Percentiles rank a stretch among this genome's conserved stretches.
Evolutionary conservation across 768 basidiomycete species (phyloP).

Genomic region (Zangia roseola): DNA sequence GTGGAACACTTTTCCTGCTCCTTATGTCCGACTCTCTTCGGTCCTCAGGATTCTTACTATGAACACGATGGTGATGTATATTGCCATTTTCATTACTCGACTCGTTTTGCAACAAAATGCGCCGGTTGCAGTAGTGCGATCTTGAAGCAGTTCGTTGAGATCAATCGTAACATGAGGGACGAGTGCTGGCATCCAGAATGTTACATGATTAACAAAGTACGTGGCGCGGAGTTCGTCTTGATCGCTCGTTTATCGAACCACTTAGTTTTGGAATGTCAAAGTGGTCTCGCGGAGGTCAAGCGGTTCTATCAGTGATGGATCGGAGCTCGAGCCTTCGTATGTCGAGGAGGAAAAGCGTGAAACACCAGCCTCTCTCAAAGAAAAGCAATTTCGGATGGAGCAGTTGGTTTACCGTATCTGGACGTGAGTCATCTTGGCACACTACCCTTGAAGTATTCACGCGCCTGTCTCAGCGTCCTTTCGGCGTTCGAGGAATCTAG

Average conservation of each 20-base stretch:
- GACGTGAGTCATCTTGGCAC: slow-evolving; percentile 63
- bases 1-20: slow-evolving; percentile 99
- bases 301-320: slow-evolving; percentile 54
- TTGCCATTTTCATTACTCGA: slow-evolving; percentile 99
- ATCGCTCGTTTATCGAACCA: slow-evolving; percentile 10
- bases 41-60: slow-evolving; percentile 98
- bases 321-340: slow-evolving; percentile 53
- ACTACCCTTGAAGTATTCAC: slow-evolving; percentile 5
- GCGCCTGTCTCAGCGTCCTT: slow-evolving; percentile 58
- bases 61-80: slow-evolving; percentile 98
- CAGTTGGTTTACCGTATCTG: slow-evolving; percentile 98
- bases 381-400: slow-evolving; percentile 93
- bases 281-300: slow-evolving; percentile 73
- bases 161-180: slow-evolving; percentile 96
- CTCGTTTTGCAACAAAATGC: slow-evolving; percentile 97
- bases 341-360: slow-evolving; percentile 79
- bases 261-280: slow-evolving; percentile 98
- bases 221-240: slow-evolving; percentile 15
- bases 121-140: slow-evolving; percentile 97
- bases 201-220: slow-evolving; percentile 99
- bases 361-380: slow-evolving; percentile 75
- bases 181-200: slow-evolving; percentile 99
- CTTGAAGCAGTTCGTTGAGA: slow-evolving; percentile 98
- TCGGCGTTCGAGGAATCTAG: slow-evolving; percentile 99
- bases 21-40: slow-evolving; percentile 92